phyloP scores from a whole-genome alignment of 306 rosid species.

The Acacia melanoxylon region DNA sequence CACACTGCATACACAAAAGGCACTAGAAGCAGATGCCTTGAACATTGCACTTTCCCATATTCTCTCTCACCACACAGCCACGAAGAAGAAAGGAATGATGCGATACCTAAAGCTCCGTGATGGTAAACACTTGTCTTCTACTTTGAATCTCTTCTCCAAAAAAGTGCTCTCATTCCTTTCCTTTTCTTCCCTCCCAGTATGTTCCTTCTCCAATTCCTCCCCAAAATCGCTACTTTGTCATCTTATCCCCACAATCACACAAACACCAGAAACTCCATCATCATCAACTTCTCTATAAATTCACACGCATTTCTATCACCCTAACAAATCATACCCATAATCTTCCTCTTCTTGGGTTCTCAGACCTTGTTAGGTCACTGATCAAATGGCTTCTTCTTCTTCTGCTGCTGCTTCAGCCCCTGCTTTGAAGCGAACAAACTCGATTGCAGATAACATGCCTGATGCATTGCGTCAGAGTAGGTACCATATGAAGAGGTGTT shows the following conservation, averaged over 20 bases:
- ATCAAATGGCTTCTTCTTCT: constrained; percentile 48
- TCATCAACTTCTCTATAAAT: constrained; percentile 24
- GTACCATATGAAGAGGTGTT: constrained; percentile 81
- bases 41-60: constrained; percentile 30
- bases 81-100: constrained; percentile 64
- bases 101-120: constrained; percentile 34
- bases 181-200: constrained; percentile 38
- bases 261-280: neutral
- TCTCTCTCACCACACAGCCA: constrained; percentile 28
- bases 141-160: constrained; percentile 36
- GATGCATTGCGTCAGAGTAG: constrained; percentile 79
- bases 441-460: constrained; percentile 63
- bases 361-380: neutral
- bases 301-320: constrained; percentile 18
- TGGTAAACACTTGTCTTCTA: constrained; percentile 31
- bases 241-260: constrained; percentile 1
- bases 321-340: neutral
- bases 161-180: constrained; percentile 42
- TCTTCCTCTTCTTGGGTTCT: constrained; percentile 17
- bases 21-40: constrained; percentile 22
- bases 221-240: neutral
- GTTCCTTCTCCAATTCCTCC: constrained; percentile 18
- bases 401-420: constrained; percentile 32
- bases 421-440: constrained; percentile 47
- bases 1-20: neutral